Conservation (phyloP, 768 basidiomycete species). For the Kondoa malvinella region DNA sequence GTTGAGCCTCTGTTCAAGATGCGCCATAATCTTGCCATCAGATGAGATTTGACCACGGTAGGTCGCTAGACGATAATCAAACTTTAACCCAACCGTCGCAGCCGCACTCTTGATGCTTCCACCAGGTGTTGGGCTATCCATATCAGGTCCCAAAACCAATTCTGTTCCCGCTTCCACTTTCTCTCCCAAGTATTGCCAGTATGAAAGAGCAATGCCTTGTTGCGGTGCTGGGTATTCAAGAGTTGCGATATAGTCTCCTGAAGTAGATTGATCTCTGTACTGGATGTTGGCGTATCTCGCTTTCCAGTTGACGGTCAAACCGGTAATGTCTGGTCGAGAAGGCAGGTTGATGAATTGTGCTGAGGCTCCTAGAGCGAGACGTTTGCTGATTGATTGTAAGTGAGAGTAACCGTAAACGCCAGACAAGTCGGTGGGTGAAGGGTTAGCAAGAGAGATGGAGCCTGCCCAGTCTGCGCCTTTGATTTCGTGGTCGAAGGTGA, state of each 20-base stretch:
- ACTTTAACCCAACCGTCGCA: conserved; percentile 88
- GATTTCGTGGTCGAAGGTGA: conserved; percentile 80
- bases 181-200: conserved; percentile 89
- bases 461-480: conserved; percentile 70
- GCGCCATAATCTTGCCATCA: conserved; percentile 81
- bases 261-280: conserved; percentile 55
- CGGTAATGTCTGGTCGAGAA: conserved; percentile 50
- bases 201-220: conserved; percentile 69
- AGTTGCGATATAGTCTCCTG: conserved; percentile 27
- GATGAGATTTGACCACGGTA: conserved; percentile 92
- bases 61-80: conserved; percentile 79
- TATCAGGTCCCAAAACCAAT: conserved; percentile 57
- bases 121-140: conserved; percentile 41
- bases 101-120: conserved; percentile 51
- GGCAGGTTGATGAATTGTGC: background rate
- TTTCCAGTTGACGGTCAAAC: conserved; percentile 34
- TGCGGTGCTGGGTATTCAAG: conserved; percentile 40
- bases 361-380: conserved; percentile 74
- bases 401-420: conserved; percentile 85
- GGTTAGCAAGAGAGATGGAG: conserved; percentile 78
- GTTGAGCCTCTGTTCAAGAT: conserved; percentile 88
- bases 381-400: conserved; percentile 80
- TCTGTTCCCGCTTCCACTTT: conserved; percentile 97
- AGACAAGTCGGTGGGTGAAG: conserved; percentile 60
- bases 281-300: conserved; percentile 37